Percentiles rank a stretch among this genome's conserved stretches.
Evolutionary conservation across 2,329 filamentous ascomycete species (phyloP).

Genomic region (Harringtonia aguacate): DNA sequence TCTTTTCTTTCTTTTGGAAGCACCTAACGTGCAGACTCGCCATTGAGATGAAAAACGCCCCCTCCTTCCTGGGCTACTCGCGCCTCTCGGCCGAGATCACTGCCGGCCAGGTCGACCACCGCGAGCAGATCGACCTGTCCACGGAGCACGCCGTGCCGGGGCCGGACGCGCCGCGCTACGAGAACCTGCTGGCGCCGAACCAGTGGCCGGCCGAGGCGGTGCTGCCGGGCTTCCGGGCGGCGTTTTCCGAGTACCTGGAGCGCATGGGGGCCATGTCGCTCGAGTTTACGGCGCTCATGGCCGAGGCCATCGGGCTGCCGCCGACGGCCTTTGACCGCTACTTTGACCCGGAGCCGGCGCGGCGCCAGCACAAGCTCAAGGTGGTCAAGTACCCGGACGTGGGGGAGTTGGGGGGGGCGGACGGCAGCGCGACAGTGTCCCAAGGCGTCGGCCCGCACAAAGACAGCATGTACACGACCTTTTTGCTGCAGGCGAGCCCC

Average conservation of each 20-base stretch:
- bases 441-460: constrained; percentile 68
- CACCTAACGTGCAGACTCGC: constrained; percentile 32
- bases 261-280: constrained; percentile 64
- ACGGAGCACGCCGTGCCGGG: constrained; percentile 61
- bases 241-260: constrained; percentile 65
- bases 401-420: constrained; percentile 36
- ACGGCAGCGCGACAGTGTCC: constrained; percentile 25
- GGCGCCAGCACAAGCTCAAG: constrained; percentile 76
- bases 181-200: constrained; percentile 66
- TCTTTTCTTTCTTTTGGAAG: background rate
- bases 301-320: constrained; percentile 69
- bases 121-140: constrained; percentile 79
- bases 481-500: constrained; percentile 68
- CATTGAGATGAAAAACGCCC: constrained; percentile 64
- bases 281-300: constrained; percentile 68
- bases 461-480: constrained; percentile 73
- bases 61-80: constrained; percentile 62
- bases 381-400: constrained; percentile 78
- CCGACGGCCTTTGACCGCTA: constrained; percentile 62
- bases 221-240: constrained; percentile 56
- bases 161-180: constrained; percentile 54
- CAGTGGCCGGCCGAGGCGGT: constrained; percentile 62
- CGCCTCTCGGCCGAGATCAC: constrained; percentile 59
- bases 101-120: constrained; percentile 63
- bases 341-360: constrained; percentile 49